Evolutionary conservation across 305 asterid genomes (phyloP), one percentile per base, ranked within the genome.

Genomic region (Solanum hybrid): DNA sequence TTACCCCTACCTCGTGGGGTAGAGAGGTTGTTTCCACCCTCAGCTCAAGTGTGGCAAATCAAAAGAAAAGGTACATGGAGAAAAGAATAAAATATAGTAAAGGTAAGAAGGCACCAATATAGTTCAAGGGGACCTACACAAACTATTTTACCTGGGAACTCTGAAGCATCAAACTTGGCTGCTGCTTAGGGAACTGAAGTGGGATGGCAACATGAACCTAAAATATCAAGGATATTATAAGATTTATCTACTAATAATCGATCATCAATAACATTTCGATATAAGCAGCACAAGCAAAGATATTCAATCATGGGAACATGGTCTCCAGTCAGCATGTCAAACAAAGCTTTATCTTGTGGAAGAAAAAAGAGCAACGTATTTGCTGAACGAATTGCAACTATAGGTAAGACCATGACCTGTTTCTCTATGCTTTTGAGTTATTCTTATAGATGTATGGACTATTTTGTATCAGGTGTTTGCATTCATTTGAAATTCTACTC

Each of bases 101-200:
- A 42, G 87, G 37, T 29, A 8, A 26, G 69, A 42, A 28, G 36
- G 37, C 26, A 82, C 67, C 87, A 82, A 42, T 16, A 39, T 28
- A 82, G 18, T 42, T 28, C 26, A 42, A 82, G 22, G 87, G 87
- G 33, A 42, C 35, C 40, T 33, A 34, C 14, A 34, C 71, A 28
- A 82, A 82, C 71, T 28, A 61, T 78, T 89, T 31, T 88, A 95
- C 99, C 97, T 96, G 99, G 75, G 97, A 93, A 92, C 99, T 97
- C 90, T 96, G 98, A 84, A 97, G 95, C 89, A 92, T 42, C 93
- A 97, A 16, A 91, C 91, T 79, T 39, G 99, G 98, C 89, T 92
- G 94, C 92, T 96, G 98, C 94, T 94, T 97, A 31, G 99, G 99
- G 94, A 96, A 97, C 91, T 97, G 99, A 91, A 96, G 94, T 31